These are phyloP conservation scores for Colletotrichum neosansevieriae DNA, from an alignment of 2,329 filamentous ascomycete genomes.

Conservation along the genomic window DNA sequence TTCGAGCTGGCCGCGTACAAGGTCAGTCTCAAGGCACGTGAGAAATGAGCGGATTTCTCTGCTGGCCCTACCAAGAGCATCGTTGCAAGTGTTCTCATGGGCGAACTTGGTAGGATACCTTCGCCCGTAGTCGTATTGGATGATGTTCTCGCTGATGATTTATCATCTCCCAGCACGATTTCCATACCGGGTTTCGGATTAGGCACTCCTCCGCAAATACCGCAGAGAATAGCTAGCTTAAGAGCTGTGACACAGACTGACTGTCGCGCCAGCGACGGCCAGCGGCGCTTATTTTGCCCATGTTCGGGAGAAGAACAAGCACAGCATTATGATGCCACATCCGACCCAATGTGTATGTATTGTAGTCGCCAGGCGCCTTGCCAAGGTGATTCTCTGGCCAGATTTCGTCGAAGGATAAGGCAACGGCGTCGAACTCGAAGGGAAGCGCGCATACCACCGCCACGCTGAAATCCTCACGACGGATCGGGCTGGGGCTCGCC, in stretches of 20 bases:
- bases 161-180: slow-evolving; percentile 50
- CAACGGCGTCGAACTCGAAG: slow-evolving; percentile 26
- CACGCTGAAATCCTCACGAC: slow-evolving; percentile 26
- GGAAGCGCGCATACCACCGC: slow-evolving; percentile 35
- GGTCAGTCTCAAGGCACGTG: slow-evolving; percentile 21
- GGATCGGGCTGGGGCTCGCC: not conserved
- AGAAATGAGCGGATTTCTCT: slow-evolving; percentile 46
- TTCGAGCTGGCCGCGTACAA: slow-evolving; percentile 31
- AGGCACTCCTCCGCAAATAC: slow-evolving; percentile 56
- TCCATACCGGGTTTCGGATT: not conserved
- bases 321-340: slow-evolving; percentile 45
- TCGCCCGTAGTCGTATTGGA: slow-evolving; percentile 47
- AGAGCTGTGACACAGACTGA: slow-evolving; percentile 53
- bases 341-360: slow-evolving; percentile 47
- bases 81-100: slow-evolving; percentile 43
- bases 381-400: slow-evolving; percentile 44
- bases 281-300: slow-evolving; percentile 47
- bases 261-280: slow-evolving; percentile 43
- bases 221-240: slow-evolving; percentile 51
- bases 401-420: slow-evolving; percentile 44
- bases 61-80: slow-evolving; percentile 11
- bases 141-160: slow-evolving; percentile 47
- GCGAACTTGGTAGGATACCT: slow-evolving; percentile 44
- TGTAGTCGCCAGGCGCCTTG: slow-evolving; percentile 44
- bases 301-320: slow-evolving; percentile 45